Evolutionary conservation across 331 rosid species (phyloP), one percentile per base, ranked within the genome.

Genomic region (Acacia pycnantha): DNA sequence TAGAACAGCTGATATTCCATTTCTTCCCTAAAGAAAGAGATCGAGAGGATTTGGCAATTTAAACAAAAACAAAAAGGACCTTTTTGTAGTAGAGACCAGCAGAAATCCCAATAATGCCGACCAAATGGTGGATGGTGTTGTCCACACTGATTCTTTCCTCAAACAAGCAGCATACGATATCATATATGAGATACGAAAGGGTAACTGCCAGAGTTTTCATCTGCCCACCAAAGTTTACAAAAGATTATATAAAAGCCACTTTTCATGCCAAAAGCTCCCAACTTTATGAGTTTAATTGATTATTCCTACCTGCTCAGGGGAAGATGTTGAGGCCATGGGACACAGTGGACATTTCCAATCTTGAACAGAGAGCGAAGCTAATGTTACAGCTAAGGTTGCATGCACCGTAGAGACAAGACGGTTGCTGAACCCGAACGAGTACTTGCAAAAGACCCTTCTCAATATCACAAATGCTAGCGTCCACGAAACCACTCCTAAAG

Each of bases 271-370:
- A 44, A 53, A 65, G 54, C 48, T 44, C 16, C 73, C n/a, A 56
- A 58, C 24, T 53, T 65, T 4, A 18, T 59, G 61, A 33, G 31
- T 11, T 71, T 47, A 43, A 15, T 15, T n/a, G 1, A 76, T 10
- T 62, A 62, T 74, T 89, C 98, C 95, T 70, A 91, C 98, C 97
- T 95, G 97, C 61, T 0, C 31, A 3, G 79, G 86, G 16, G 98
- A 91, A 74, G 97, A 89, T 1, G 74, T 82, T 26, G 96, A 84
- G 48, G 93, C 96, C 67, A 80, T 9, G 77, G 92, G 88, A 67
- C 93, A 93, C 51, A 90, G 76, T 16, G 98, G 96, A 77, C 98
- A 93, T 3, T 70, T 88, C 98, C 97, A 95, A 81, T 91, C 89
- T 82, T 88, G 19, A 47, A 95, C 91, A 16, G 97, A 88, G 44